Evolutionary conservation across 352 stramenopile species (phyloP).

Genomic region (Globisporangium mamillatum): DNA sequence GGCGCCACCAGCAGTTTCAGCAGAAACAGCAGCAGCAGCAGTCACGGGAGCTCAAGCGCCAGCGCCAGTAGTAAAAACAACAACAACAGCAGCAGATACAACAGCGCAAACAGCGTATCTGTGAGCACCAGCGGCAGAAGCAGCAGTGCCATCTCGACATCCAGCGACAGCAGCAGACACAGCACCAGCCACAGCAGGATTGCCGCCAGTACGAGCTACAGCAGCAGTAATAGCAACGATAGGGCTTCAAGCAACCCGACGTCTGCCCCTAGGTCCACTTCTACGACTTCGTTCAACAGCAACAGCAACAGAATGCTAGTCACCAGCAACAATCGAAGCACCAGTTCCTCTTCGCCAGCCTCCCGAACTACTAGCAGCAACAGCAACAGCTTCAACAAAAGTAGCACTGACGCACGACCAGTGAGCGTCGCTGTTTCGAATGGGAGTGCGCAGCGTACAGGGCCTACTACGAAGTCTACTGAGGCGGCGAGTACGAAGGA

Average conservation of each 20-base stretch:
- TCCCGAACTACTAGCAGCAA: not conserved
- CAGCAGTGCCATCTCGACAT: not conserved
- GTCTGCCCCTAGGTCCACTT: not conserved
- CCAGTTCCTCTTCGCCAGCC: not conserved
- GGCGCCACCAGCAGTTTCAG: not conserved
- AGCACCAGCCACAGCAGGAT: not conserved
- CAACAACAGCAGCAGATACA: not conserved
- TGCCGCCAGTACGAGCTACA: not conserved
- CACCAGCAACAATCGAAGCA: not conserved
- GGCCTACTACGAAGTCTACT: not conserved
- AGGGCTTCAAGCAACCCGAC: not conserved
- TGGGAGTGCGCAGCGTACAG: not conserved
- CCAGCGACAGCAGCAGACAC: not conserved
- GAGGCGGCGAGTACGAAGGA: not conserved
- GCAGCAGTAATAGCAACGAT: not conserved
- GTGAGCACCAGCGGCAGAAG: not conserved
- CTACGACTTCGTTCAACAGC: not conserved
- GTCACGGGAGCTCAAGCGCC: not conserved
- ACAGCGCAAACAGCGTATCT: not conserved
- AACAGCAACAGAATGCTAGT: not conserved
- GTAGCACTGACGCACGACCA: not conserved
- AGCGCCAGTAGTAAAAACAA: not conserved
- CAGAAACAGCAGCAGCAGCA: not conserved
- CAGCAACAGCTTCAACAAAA: slow-evolving; percentile 1
- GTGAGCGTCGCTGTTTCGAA: not conserved